Percentiles rank a stretch among this genome's conserved stretches.
Conservation (phyloP, 73 alveolate genomes). For the Paramecium primaurelia region DNA sequence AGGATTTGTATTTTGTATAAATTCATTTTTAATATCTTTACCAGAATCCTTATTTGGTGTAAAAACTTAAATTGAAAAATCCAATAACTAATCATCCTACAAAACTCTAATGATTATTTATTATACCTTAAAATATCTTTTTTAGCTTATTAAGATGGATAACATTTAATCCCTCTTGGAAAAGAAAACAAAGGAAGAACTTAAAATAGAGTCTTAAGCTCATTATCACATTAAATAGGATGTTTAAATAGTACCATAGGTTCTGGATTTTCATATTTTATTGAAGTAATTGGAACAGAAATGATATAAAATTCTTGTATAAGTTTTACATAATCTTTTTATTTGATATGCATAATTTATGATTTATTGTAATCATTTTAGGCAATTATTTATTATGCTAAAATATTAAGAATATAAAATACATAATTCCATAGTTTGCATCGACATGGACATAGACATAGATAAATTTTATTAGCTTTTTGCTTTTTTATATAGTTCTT, state of each 20-base stretch:
- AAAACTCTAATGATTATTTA: not conserved
- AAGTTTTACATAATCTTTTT: not conserved
- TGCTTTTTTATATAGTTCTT: not conserved
- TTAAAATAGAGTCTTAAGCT: not conserved
- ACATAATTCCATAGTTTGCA: not conserved
- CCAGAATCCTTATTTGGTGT: slow-evolving; percentile 27
- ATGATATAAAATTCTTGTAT: not conserved
- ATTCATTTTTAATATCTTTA: not conserved
- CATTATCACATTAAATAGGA: not conserved
- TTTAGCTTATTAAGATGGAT: not conserved
- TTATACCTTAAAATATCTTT: not conserved
- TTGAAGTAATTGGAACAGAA: not conserved
- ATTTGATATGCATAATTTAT: not conserved
- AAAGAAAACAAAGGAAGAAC: not conserved
- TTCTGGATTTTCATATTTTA: not conserved
- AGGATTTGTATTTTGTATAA: not conserved
- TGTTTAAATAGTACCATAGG: not conserved
- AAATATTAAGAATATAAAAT: not conserved
- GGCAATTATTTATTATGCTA: not conserved
- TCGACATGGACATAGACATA: not conserved
- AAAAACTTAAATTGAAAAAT: slow-evolving; percentile 1
- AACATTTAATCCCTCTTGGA: not conserved
- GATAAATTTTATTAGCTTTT: not conserved
- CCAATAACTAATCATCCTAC: not conserved
- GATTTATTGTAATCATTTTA: slow-evolving; percentile 19